Evolutionary conservation across 495 filamentous ascomycete species (phyloP), one percentile per base, ranked within the genome.

Genomic region (Penicillium canariense): DNA sequence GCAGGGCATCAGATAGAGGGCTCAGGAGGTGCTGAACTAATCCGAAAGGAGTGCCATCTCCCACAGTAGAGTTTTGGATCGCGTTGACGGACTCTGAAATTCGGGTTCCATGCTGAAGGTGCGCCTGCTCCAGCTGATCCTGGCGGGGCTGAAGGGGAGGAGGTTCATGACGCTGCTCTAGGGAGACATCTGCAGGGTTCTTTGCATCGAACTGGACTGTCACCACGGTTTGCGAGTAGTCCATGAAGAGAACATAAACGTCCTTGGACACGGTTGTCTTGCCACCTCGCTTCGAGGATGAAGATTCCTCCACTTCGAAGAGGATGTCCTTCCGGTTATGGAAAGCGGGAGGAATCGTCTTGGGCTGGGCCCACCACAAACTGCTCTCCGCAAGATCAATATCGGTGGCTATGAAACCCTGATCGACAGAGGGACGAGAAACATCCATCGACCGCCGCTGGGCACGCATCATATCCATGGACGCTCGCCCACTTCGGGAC

Each of bases 171-270:
- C 87, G 84, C 69, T 98, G 94, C 57, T 95, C 89, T 8, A 97
- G 67, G 2, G 76, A 70, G 9, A 85, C 86, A 59, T 91, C 85
- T 31, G 78, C 70, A 7, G 88, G 82, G 61, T 96, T 85, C 39
- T 84, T 78, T 2, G 84, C 74, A 68, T 96, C 89, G 69, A 87
- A 97, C 53, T 80, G 85, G 26, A 85, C 89, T 0, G 85, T 89
- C 62, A 97, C 82, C 55, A 96, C 74, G 1, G 92, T 97, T 66
- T 97, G 94, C 14, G 92, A 97, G 68, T 97, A 97, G 70, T 98
- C 94, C 53, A 90, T 86, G 75, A 87, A 97, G 2, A 98, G 78
- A 23, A 96, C 76, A 62, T 87, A 96, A 26, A 96, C 79, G 47
- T 91, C 85, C 57, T 91, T 91, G 0, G 83, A 84, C 22, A 96